Evolutionary conservation across 192 early-diverging fungal species (phyloP), one percentile per base, ranked within the genome.

Genomic region (Coemansia sp.): DNA sequence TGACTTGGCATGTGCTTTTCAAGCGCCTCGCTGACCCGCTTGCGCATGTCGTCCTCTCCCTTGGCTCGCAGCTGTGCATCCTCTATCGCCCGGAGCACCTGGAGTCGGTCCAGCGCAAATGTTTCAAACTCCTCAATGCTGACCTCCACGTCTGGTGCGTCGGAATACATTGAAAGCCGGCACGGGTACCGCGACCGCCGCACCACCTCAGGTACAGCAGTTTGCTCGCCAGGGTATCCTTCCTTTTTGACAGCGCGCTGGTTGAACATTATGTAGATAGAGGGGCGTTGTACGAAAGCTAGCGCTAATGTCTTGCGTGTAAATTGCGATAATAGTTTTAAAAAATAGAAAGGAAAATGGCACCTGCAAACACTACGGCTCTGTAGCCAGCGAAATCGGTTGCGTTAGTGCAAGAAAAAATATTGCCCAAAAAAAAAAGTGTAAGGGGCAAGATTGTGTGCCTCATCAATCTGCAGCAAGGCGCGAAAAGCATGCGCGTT

Each of bases 61-160:
- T 83, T 83, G 69, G 86, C 86, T 18, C 94, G 87, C 52, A 96
- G 75, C 61, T 81, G 84, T 35, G 93, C 92, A 18, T 87, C 91
- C 62, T 96, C 93, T 42, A 99, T 77, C 14, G 90, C 83, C 53
- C 90, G 87, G 43, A 97, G 87, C 23, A 99, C 92, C 64, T 83
- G 80, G 31, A 83, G 76, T 39, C 84, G 65, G 62, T 85, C 77
- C 53, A 83, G 69, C 21, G 84, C 84, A 68, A 76, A 80, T 52
- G 70, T 42, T 65, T 84, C 83, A 59, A 84, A 73, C 65, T 84
- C 78, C 34, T 84, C 83, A 45, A 81, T 70, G 60, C 75, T 84
- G 59, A 81, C 75, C 25, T 83, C 80, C 20, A 77, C 62, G 50
- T 73, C 75, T 4, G 80, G 80, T 61, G 80, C 63, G 1, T 70